Base-by-base conservation (phyloP, 2,329 filamentous ascomycete genomes). In the Balansia obtecta region DNA sequence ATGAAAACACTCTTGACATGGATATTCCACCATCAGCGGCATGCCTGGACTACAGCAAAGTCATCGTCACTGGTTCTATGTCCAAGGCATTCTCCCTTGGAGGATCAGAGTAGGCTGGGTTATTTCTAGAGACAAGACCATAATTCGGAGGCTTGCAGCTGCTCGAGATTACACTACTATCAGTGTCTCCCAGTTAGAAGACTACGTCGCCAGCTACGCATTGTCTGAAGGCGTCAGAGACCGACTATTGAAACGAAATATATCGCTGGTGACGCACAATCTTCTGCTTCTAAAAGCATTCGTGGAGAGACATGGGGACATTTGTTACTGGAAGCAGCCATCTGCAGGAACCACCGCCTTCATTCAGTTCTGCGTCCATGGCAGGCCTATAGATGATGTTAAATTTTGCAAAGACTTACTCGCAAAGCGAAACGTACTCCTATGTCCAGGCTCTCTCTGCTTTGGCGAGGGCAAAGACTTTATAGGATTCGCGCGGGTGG, bases 81-180 rank as follows among this genome's bases (percentile, higher is more conserved):
- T 91, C 85, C 27, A 95, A 95, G 68, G 85, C 87, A 0, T 95
- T 88, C 67, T 81, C 85, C 2, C 70, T 95, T 4, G 87, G 88
- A 1, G 88, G 2, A 82, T 94, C 54, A 81, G 88, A 1, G 67
- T 90, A 1, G 89, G 89, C 33, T 96, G 89, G 89, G 74, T 91
- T 52, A 86, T 85, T 3, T 84, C 82, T 13, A 79, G 79, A 27
- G 78, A 80, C 63, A 61, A 63, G 5, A 67, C 69, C 0, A 73
- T 94, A 50, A 75, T 91, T 49, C 75, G 82, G 47, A 70, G 74
- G 13, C 73, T 86, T 54, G 80, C 83, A 11, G 66, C 71, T 13
- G 82, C 82, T 1, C 74, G 88, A 40, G 84, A 93, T 64, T 94
- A 93, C 70, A 94, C 87, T 3, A 89, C 86, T 27, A 94, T 94